phyloP scores from a whole-genome alignment of 2,329 filamentous ascomycete genomes.

The Xylaria sp. region DNA sequence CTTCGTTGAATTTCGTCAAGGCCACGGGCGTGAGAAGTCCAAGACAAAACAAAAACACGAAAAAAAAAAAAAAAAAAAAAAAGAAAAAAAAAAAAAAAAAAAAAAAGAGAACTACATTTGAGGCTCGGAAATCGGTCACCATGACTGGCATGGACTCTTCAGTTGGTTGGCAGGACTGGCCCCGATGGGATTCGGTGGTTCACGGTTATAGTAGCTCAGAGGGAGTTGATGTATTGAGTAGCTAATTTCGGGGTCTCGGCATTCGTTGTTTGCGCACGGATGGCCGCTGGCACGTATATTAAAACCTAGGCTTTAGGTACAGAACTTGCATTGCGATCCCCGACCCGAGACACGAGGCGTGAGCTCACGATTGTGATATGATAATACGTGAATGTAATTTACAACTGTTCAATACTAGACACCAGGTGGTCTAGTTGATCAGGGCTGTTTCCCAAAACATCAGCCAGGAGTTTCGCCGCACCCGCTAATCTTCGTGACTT shows the following conservation, averaged over 20 bases:
- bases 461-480: conserved; percentile 45
- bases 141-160: background rate
- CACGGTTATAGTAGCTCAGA: conserved; percentile 6
- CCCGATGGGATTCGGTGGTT: background rate
- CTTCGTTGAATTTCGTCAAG: background rate
- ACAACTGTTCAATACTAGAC: conserved; percentile 63
- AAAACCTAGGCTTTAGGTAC: conserved; percentile 14
- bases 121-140: background rate
- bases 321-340: conserved; percentile 7
- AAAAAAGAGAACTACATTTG: background rate
- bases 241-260: conserved; percentile 2
- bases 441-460: conserved; percentile 42
- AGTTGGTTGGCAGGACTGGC: background rate
- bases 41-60: too few relatives aligned
- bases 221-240: background rate
- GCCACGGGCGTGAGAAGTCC: too few relatives aligned
- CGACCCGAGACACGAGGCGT: background rate
- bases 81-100: too few relatives aligned
- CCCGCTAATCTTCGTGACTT: conserved; percentile 62
- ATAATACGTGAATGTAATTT: conserved; percentile 24
- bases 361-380: conserved; percentile 8
- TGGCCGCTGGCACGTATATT: conserved; percentile 12
- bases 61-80: too few relatives aligned
- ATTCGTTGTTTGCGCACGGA: background rate
- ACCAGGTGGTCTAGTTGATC: conserved; percentile 57